Percentiles rank a stretch among this genome's conserved stretches.
These are phyloP conservation scores for Smallanthus sonchifolius DNA, from an alignment of 129 eudicot species.

Conservation along the genomic window DNA sequence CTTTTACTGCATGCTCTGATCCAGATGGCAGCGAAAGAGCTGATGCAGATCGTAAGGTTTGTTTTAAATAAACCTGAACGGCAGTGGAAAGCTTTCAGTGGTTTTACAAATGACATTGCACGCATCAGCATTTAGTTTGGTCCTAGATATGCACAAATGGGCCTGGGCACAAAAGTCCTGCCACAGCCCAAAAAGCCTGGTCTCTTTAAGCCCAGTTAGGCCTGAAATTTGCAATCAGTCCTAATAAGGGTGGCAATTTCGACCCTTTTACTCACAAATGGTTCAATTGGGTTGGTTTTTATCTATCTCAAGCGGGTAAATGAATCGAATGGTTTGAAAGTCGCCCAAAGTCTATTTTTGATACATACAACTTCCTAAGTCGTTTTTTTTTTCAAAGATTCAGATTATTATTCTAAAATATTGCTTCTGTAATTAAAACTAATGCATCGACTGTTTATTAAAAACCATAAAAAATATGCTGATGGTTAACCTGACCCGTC, in stretches of 20 bases:
- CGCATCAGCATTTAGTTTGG: not conserved
- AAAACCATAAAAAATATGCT: not conserved
- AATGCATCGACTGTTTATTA: not conserved
- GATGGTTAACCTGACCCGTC: not conserved
- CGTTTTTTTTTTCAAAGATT: not conserved
- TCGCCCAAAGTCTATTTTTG: not conserved
- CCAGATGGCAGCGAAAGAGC: slow-evolving; percentile 41
- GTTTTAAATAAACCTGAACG: not conserved
- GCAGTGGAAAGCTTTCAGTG: slow-evolving; percentile 2
- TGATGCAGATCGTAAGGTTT: slow-evolving; percentile 58
- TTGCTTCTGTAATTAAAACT: not conserved
- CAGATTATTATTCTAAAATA: not conserved
- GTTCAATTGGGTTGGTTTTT: not conserved
- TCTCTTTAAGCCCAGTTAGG: not conserved
- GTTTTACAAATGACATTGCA: slow-evolving; percentile 5
- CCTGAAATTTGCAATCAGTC: not conserved
- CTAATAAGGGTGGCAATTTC: not conserved
- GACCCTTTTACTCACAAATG: not conserved
- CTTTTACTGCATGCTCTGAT: slow-evolving; percentile 36
- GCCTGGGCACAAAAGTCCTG: not conserved
- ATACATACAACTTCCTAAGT: not conserved
- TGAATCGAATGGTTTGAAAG: not conserved
- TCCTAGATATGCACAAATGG: not conserved
- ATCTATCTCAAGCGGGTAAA: not conserved
- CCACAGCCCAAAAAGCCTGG: not conserved